phyloP scores from a whole-genome alignment of 2,329 filamentous ascomycete species.

The Mycocentrospora acerina region DNA sequence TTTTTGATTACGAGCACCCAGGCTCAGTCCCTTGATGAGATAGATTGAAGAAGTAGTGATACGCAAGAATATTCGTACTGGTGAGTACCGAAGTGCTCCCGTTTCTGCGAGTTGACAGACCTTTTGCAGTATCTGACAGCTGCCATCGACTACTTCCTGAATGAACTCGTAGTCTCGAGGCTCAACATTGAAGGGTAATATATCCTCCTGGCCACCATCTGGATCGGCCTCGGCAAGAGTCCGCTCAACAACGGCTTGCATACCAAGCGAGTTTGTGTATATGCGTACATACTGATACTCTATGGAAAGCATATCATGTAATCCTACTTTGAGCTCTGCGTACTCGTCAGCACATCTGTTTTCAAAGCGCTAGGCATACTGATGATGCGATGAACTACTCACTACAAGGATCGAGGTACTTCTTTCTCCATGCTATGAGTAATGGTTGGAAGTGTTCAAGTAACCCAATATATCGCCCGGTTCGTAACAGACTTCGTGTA shows the following conservation, averaged over 20 bases:
- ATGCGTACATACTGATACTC: constrained; percentile 52
- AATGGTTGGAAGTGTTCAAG: constrained; percentile 50
- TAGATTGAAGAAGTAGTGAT: constrained; percentile 59
- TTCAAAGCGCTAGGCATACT: too few relatives aligned
- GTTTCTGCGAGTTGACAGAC: constrained; percentile 52
- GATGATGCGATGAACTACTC: constrained; percentile 7
- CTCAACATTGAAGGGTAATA: constrained; percentile 49
- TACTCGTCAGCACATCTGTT: constrained; percentile 4
- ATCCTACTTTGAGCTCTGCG: constrained; percentile 36
- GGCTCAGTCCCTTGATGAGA: constrained; percentile 53
- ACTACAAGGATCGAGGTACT: constrained; percentile 43
- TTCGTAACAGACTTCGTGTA: constrained; percentile 46
- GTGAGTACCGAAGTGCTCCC: constrained; percentile 52
- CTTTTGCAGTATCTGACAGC: constrained; percentile 54
- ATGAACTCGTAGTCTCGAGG: constrained; percentile 58
- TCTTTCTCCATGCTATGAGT: constrained; percentile 44
- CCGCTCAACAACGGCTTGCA: constrained; percentile 60
- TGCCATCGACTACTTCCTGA: constrained; percentile 57
- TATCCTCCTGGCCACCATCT: constrained; percentile 39
- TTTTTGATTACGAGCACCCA: constrained; percentile 53
- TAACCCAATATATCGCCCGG: constrained; percentile 54
- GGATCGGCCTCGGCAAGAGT: constrained; percentile 45
- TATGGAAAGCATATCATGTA: constrained; percentile 55
- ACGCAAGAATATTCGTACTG: constrained; percentile 56
- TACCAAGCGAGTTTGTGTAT: constrained; percentile 52